Percentiles rank a stretch among this genome's conserved stretches.
Evolutionary conservation across 345 rosid genomes (phyloP).

Genomic region (Capsella bursapastoris): DNA sequence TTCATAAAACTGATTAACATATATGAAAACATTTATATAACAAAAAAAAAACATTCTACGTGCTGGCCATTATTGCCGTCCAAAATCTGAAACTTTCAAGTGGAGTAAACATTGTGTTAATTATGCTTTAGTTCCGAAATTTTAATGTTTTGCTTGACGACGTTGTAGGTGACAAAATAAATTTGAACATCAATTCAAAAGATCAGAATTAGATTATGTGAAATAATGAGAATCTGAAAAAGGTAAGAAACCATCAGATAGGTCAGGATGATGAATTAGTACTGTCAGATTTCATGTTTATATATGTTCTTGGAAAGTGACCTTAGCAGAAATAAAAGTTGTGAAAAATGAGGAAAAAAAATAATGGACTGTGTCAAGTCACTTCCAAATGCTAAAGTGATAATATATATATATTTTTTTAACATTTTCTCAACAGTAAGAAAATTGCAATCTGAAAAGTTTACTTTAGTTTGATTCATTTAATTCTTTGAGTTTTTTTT

Average conservation of each 20-base stretch:
- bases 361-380: slow-evolving; percentile 45
- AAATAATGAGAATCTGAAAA: slow-evolving; percentile 3
- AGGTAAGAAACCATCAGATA: neutral
- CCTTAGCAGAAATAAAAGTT: slow-evolving; percentile 37
- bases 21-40: neutral
- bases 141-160: neutral
- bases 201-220: neutral
- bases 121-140: neutral
- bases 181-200: neutral
- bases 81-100: slow-evolving; percentile 28
- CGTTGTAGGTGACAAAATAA: slow-evolving; percentile 4
- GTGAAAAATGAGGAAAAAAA: neutral
- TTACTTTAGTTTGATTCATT: too few relatives aligned
- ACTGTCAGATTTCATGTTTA: slow-evolving; percentile 25
- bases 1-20: neutral
- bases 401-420: too few relatives aligned
- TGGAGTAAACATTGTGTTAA: neutral
- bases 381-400: slow-evolving; percentile 38
- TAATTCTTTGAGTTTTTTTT: too few relatives aligned
- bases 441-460: neutral
- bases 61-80: slow-evolving; percentile 32
- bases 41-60: slow-evolving; percentile 1
- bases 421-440: neutral
- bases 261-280: slow-evolving; percentile 27
- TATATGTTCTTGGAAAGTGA: slow-evolving; percentile 44